A percentile compares a stretch with the other conserved stretches of the same genome.
phyloP scores from a whole-genome alignment of 169 alveolate genomes.

The Babesia bigemina region DNA sequence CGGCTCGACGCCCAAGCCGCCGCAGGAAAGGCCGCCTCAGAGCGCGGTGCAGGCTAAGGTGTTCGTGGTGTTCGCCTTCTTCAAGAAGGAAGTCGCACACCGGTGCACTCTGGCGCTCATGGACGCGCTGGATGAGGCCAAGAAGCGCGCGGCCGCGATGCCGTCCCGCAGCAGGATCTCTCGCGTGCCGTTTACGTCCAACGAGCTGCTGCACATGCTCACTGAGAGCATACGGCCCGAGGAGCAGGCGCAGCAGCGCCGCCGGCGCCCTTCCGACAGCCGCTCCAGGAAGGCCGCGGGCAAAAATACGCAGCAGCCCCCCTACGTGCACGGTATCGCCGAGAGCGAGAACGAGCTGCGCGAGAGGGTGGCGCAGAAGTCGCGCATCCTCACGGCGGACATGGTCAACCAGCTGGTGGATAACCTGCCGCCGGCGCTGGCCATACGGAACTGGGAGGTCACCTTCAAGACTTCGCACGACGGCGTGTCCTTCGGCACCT shows the following conservation, averaged over 20 bases:
- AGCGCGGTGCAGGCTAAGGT: not conserved
- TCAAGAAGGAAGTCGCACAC: conserved; percentile 58
- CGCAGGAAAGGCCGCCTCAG: not conserved
- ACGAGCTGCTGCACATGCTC: conserved; percentile 32
- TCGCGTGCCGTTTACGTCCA: conserved; percentile 58
- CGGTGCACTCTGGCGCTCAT: conserved; percentile 48
- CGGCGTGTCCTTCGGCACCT: conserved; percentile 76
- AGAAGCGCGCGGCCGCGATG: not conserved
- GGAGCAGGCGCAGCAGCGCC: not conserved
- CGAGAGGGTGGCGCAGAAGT: conserved; percentile 11
- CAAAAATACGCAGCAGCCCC: not conserved
- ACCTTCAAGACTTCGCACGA: conserved; percentile 72
- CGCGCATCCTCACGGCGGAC: conserved; percentile 58
- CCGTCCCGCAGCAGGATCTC: conserved; percentile 35
- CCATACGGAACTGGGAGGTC: conserved; percentile 78
- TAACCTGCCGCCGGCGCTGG: conserved; percentile 75
- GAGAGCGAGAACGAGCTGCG: conserved; percentile 20
- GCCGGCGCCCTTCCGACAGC: conserved; percentile 11
- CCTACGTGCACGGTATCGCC: not conserved
- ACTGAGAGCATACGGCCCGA: not conserved
- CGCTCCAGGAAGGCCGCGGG: not conserved
- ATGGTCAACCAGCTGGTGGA: conserved; percentile 71
- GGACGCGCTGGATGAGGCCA: conserved; percentile 52
- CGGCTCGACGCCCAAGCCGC: not conserved
- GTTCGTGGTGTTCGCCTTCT: conserved; percentile 62